A percentile compares a stretch with the other conserved stretches of the same genome.
Conservation (phyloP, 805 yeast species). For the Candida wancherniae region DNA sequence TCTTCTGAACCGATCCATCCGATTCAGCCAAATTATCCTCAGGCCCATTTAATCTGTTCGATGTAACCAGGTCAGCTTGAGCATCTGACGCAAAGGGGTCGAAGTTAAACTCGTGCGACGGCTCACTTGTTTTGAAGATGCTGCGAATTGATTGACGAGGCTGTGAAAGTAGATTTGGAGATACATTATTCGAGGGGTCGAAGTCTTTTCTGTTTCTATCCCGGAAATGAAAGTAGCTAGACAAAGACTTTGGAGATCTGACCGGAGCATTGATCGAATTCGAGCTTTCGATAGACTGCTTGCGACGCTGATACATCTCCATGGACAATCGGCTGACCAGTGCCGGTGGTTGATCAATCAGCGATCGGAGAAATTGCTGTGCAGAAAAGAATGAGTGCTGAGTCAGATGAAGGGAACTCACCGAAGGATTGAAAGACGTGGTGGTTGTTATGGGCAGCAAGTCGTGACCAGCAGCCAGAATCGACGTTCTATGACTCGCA, state of each 20-base stretch:
- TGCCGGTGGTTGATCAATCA: conserved; percentile 33
- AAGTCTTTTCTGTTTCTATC: too few species aligned
- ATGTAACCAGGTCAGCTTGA: not conserved
- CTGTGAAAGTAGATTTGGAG: conserved; percentile 12
- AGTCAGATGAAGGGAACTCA: conserved; percentile 36
- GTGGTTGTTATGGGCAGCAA: conserved; percentile 41
- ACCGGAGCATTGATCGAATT: conserved; percentile 13
- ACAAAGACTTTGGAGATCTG: conserved; percentile 22
- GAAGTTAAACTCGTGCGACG: conserved; percentile 1
- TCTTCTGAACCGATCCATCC: conserved; percentile 17
- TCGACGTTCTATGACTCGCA: conserved; percentile 14
- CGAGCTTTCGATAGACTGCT: conserved; percentile 30
- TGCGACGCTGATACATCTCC: conserved; percentile 27
- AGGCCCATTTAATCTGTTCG: too few species aligned
- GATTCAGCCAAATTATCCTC: conserved; percentile 1
- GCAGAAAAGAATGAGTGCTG: conserved; percentile 43
- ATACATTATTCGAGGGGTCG: too few species aligned
- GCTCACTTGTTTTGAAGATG: conserved; percentile 24
- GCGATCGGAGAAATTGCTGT: conserved; percentile 36
- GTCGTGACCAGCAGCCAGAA: conserved; percentile 20
- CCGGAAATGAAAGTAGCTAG: conserved; percentile 40
- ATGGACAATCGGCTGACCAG: conserved; percentile 27
- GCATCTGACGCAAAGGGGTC: not conserved
- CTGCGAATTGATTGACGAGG: conserved; percentile 31
- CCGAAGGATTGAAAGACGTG: conserved; percentile 39